Percentiles rank a stretch among this genome's conserved stretches.
Evolutionary conservation across 2,329 filamentous ascomycete species (phyloP).

Genomic region (Thelonectria olida): DNA sequence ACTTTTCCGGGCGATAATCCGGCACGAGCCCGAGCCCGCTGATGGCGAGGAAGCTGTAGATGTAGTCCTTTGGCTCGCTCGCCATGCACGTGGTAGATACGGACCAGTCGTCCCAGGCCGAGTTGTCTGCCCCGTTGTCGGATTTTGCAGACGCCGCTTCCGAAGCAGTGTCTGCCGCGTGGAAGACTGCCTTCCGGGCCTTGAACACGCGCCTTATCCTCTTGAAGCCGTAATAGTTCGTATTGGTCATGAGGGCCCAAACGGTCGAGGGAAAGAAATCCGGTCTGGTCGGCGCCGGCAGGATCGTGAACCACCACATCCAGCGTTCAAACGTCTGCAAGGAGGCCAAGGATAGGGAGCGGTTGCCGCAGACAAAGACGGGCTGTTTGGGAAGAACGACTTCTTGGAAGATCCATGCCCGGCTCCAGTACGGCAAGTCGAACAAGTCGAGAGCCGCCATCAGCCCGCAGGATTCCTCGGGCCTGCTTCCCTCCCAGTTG

Average conservation of each 20-base stretch:
- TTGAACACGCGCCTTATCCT: not conserved
- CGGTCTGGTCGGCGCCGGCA: not conserved
- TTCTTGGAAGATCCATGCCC: constrained; percentile 21
- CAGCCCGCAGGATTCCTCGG: not conserved
- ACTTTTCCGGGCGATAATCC: not conserved
- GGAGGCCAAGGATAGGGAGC: not conserved
- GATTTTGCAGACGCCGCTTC: not conserved
- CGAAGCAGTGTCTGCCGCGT: not conserved
- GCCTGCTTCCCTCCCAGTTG: not conserved
- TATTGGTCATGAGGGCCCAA: not conserved
- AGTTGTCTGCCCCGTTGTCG: not conserved
- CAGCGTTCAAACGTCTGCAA: not conserved
- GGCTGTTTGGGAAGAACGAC: constrained; percentile 7
- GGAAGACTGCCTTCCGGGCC: not conserved
- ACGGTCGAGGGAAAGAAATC: not conserved
- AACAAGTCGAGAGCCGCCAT: not conserved
- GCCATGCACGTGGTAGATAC: not conserved
- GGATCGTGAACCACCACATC: not conserved
- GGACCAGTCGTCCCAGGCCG: not conserved
- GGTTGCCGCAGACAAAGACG: constrained; percentile 6
- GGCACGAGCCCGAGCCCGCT: not conserved
- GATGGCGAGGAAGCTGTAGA: constrained; percentile 14
- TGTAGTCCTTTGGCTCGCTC: constrained; percentile 14
- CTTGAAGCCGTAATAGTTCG: not conserved
- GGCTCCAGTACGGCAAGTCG: not conserved